Percentiles rank a stretch among this genome's conserved stretches.
Evolutionary conservation across 257 asterid species (phyloP).

Genomic region (Solanum virginianum): DNA sequence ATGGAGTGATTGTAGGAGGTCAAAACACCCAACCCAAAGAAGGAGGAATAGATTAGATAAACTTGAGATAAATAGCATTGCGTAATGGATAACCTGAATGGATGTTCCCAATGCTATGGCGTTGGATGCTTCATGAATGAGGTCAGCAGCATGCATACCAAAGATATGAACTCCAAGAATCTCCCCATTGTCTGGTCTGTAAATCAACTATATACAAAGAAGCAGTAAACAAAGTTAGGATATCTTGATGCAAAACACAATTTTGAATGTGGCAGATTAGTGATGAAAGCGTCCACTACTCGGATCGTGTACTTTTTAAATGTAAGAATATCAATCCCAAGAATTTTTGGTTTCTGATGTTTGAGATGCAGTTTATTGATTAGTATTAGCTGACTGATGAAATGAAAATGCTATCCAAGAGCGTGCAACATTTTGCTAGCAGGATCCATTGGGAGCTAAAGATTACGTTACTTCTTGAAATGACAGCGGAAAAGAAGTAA

Average conservation of each 20-base stretch:
- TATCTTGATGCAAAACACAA: neutral
- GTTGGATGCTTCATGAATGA: conserved; percentile 85
- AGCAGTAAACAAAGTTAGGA: neutral
- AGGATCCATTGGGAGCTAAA: neutral
- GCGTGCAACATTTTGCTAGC: neutral
- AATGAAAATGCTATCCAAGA: neutral
- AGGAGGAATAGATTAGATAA: neutral
- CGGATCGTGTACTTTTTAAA: neutral
- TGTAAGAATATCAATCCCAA: neutral
- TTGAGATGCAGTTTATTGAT: neutral
- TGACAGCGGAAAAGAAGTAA: neutral
- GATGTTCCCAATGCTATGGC: conserved; percentile 81
- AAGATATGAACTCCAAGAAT: conserved; percentile 90
- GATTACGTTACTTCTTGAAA: neutral
- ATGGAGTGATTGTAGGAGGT: neutral
- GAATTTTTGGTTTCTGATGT: neutral
- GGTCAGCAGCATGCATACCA: conserved; percentile 95
- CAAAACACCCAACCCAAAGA: neutral
- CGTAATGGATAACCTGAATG: conserved; percentile 39
- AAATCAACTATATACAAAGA: conserved; percentile 48
- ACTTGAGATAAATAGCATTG: neutral
- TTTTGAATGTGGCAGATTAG: neutral
- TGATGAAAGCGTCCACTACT: neutral
- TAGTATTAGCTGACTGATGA: neutral
- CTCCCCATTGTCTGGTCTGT: conserved; percentile 86